These are phyloP conservation scores for Diaporthe sp. DNA, from an alignment of 2,329 filamentous ascomycete species.

Conservation along the genomic window DNA sequence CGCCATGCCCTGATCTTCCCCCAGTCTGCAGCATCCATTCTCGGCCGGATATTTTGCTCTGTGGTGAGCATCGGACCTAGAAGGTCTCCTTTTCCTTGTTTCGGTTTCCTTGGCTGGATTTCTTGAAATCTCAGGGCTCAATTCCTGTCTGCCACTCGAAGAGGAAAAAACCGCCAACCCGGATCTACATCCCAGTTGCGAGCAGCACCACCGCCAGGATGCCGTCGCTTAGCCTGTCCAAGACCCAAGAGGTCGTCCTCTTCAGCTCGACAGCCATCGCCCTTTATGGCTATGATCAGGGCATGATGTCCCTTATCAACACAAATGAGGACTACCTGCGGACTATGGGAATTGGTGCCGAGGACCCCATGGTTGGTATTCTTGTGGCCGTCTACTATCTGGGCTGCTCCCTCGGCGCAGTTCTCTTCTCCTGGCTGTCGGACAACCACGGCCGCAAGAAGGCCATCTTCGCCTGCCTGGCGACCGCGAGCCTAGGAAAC, in stretches of 20 bases:
- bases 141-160: neutral
- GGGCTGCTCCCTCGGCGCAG: conserved; percentile 68
- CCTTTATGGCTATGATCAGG: conserved; percentile 52
- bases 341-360: conserved; percentile 65
- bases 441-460: conserved; percentile 37
- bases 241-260: conserved; percentile 52
- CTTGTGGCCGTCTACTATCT: conserved; percentile 70
- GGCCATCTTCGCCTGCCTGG: conserved; percentile 40
- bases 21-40: neutral
- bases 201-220: conserved; percentile 14
- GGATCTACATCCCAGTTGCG: neutral
- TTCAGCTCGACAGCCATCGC: conserved; percentile 57
- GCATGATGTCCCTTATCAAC: conserved; percentile 53
- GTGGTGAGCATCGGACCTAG: neutral
- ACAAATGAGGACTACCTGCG: conserved; percentile 62
- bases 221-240: conserved; percentile 45
- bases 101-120: conserved; percentile 1
- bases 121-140: neutral
- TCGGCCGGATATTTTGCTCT: neutral
- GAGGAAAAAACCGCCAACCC: too few relatives aligned
- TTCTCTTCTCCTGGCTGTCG: conserved; percentile 48
- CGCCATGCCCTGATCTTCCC: neutral
- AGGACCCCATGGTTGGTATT: conserved; percentile 54
- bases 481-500: conserved; percentile 38
- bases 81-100: neutral